Evolutionary conservation across 768 basidiomycete species (phyloP).

Genomic region (Strobilomyces echinocephalus): DNA sequence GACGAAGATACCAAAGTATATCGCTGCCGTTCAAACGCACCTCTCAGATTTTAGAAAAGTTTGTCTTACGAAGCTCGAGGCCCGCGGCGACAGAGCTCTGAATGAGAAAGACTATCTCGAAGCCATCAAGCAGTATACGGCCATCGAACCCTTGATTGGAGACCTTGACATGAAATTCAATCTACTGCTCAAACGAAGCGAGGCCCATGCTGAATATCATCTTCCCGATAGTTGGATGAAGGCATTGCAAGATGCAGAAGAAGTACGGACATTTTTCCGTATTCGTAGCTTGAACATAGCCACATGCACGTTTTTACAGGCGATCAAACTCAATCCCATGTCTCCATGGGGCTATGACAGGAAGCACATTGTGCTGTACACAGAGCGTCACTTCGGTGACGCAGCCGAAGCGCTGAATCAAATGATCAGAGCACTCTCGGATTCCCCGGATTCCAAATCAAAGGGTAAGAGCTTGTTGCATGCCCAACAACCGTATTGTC

Average conservation of each 20-base stretch:
- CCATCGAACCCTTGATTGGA: conserved; percentile 6
- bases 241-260: conserved; percentile 14
- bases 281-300: neutral
- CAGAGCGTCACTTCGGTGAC: neutral
- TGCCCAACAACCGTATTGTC: neutral
- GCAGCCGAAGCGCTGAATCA: conserved; percentile 13
- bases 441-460: conserved; percentile 5
- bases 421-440: neutral
- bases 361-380: conserved; percentile 8
- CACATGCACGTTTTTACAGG: neutral
- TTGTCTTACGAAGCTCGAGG: conserved; percentile 9
- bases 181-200: conserved; percentile 14
- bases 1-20: neutral
- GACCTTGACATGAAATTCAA: neutral
- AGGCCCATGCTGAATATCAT: neutral
- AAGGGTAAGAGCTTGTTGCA: neutral
- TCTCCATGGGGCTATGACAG: conserved; percentile 18
- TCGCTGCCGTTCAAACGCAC: neutral
- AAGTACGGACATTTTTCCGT: neutral
- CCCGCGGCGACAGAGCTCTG: conserved; percentile 7
- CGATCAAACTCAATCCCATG: conserved; percentile 6
- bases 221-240: neutral
- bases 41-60: conserved; percentile 3
- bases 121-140: conserved; percentile 17
- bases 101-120: neutral